phyloP scores from a whole-genome alignment of 768 basidiomycete genomes.

The Cantharellus anzutake region DNA sequence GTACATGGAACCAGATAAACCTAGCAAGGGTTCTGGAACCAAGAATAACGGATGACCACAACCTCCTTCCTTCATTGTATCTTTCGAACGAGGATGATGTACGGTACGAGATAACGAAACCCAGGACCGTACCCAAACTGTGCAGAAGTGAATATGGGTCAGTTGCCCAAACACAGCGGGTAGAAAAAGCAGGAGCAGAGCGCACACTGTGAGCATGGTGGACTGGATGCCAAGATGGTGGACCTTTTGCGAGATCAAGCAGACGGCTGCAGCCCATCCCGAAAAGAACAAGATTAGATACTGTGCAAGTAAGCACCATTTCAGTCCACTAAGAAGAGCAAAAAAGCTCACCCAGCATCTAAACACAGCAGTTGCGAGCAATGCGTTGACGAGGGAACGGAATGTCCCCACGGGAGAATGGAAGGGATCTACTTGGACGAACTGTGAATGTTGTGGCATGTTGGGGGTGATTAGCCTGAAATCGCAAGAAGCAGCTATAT shows the following conservation, averaged over 20 bases:
- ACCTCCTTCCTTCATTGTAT: slow-evolving; percentile 50
- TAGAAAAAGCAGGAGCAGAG: slow-evolving; percentile 2
- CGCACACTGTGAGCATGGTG: slow-evolving; percentile 53
- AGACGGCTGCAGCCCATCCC: slow-evolving; percentile 40
- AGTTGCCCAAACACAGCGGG: not conserved
- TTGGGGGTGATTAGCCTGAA: too few relatives aligned
- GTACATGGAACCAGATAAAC: slow-evolving; percentile 49
- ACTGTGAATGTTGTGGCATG: not conserved
- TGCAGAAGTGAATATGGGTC: slow-evolving; percentile 15
- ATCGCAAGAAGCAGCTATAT: too few relatives aligned
- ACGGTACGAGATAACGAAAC: slow-evolving; percentile 41
- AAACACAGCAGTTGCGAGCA: slow-evolving; percentile 27
- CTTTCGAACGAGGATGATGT: slow-evolving; percentile 10
- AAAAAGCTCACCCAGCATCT: slow-evolving; percentile 29
- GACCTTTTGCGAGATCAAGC: slow-evolving; percentile 25
- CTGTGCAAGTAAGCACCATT: not conserved
- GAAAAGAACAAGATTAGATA: slow-evolving; percentile 46
- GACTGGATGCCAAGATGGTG: slow-evolving; percentile 26
- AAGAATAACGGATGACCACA: slow-evolving; percentile 48
- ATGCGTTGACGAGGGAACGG: slow-evolving; percentile 23
- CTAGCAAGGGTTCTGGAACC: slow-evolving; percentile 13
- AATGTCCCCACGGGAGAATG: slow-evolving; percentile 6
- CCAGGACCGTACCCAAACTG: slow-evolving; percentile 42
- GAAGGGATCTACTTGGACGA: slow-evolving; percentile 12
- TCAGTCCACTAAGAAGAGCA: not conserved